These are phyloP conservation scores for Cystobasidiopsis lactophilus DNA, from an alignment of 768 basidiomycete genomes.

Conservation along the genomic window DNA sequence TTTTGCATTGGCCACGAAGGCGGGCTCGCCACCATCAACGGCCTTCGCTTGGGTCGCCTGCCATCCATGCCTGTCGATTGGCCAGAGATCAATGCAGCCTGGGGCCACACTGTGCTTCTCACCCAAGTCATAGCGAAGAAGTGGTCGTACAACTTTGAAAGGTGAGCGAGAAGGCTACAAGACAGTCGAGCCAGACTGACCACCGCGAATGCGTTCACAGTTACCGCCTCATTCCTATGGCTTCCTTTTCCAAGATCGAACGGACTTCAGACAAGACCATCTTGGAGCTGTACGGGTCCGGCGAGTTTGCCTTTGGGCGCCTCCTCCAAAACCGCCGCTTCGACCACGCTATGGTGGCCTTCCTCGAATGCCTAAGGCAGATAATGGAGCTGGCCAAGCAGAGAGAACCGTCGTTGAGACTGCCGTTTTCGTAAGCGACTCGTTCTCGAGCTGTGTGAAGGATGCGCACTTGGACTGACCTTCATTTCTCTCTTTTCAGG, in stretches of 20 bases:
- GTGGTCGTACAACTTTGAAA: conserved; percentile 66
- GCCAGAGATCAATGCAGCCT: conserved; percentile 96
- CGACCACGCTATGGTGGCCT: conserved; percentile 86
- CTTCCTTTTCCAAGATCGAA: conserved; percentile 82
- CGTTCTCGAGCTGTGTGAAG: no score
- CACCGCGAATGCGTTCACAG: conserved; percentile 27
- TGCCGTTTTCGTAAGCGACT: conserved; percentile 53
- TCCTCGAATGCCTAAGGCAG: conserved; percentile 83
- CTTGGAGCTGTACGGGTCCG: conserved; percentile 78
- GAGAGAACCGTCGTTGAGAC: conserved; percentile 48
- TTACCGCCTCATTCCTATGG: conserved; percentile 78
- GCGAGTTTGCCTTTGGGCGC: conserved; percentile 69
- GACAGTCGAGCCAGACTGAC: no score
- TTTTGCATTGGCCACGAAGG: conserved; percentile 91
- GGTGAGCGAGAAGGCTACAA: conserved; percentile 32
- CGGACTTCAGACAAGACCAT: conserved; percentile 30
- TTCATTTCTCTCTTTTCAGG: conserved; percentile 28
- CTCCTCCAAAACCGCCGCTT: conserved; percentile 85
- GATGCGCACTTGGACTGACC: not conserved
- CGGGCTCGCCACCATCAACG: conserved; percentile 94
- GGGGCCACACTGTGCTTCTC: conserved; percentile 85
- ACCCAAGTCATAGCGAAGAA: conserved; percentile 79
- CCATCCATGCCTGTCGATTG: conserved; percentile 45
- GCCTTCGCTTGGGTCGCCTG: conserved; percentile 69
- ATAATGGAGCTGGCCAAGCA: conserved; percentile 64